A percentile compares a stretch with the other conserved stretches of the same genome.
phyloP scores from a whole-genome alignment of 2,329 filamentous ascomycete genomes.

The Chrysosporium keratinophilum region DNA sequence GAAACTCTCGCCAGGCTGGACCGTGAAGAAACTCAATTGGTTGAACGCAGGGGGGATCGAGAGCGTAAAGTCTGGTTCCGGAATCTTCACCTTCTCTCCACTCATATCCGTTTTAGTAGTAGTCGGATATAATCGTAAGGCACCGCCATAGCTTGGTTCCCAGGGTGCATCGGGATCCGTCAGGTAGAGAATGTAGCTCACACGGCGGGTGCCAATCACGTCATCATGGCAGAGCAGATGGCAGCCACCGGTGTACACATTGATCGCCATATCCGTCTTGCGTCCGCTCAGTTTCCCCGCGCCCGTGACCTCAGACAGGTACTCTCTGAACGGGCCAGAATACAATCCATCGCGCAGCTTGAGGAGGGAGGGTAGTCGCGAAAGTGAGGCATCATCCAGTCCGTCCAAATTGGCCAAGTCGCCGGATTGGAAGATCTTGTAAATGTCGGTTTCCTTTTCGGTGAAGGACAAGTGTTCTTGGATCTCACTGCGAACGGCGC shows the following conservation, averaged over 20 bases:
- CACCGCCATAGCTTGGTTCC: slow-evolving; percentile 87
- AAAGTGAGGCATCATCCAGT: slow-evolving; percentile 72
- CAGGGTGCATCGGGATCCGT: slow-evolving; percentile 85
- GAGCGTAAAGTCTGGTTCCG: slow-evolving; percentile 65
- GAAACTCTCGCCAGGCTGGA: slow-evolving; percentile 96
- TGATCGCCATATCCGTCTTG: slow-evolving; percentile 99
- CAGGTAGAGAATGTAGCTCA: slow-evolving; percentile 95
- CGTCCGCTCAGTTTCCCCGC: slow-evolving; percentile 78
- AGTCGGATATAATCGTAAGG: slow-evolving; percentile 74
- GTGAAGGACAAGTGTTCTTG: slow-evolving; percentile 87
- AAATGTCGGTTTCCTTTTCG: slow-evolving; percentile 97
- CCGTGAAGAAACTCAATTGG: slow-evolving; percentile 94
- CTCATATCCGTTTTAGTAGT: slow-evolving; percentile 54
- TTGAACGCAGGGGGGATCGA: slow-evolving; percentile 92
- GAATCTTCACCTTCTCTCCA: slow-evolving; percentile 67
- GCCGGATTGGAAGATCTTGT: slow-evolving; percentile 98
- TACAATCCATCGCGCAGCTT: slow-evolving; percentile 90
- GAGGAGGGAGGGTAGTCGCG: slow-evolving; percentile 79
- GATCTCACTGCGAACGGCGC: slow-evolving; percentile 79
- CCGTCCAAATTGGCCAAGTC: slow-evolving; percentile 95
- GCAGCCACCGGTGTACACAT: slow-evolving; percentile 92
- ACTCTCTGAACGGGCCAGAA: slow-evolving; percentile 78
- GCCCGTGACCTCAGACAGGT: slow-evolving; percentile 73
- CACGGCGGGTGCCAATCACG: slow-evolving; percentile 89
- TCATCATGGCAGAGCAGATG: slow-evolving; percentile 96